A percentile compares a stretch with the other conserved stretches of the same genome.
These are phyloP conservation scores for Trametes sp. DNA, from an alignment of 1,284 basidiomycete species.

Conservation along the genomic window DNA sequence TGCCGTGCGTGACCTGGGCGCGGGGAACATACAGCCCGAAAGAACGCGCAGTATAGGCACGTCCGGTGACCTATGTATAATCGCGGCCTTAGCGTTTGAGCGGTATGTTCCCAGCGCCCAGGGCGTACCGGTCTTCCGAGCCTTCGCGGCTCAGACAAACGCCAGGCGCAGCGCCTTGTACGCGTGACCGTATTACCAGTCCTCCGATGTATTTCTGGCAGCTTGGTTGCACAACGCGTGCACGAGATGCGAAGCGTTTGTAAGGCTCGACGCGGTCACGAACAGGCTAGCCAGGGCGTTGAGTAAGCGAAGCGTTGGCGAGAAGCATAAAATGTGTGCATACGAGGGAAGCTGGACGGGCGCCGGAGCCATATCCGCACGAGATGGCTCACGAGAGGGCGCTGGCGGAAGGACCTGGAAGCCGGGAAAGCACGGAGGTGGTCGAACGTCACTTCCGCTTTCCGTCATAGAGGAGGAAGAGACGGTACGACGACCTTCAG, in stretches of 20 bases:
- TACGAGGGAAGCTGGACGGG: background rate
- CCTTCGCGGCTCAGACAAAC: constrained; percentile 10
- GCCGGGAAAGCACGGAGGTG: constrained; percentile 1
- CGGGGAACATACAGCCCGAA: background rate
- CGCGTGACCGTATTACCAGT: constrained; percentile 23
- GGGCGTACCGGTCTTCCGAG: constrained; percentile 19
- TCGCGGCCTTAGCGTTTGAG: constrained; percentile 13
- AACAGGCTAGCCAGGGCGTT: background rate
- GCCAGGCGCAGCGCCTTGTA: background rate
- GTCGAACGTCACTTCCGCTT: background rate
- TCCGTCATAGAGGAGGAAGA: background rate
- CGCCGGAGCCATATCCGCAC: background rate
- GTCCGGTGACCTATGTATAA: constrained; percentile 7
- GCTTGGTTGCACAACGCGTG: background rate
- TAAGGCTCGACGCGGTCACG: constrained; percentile 8
- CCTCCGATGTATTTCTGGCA: background rate
- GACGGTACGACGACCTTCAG: too few species aligned
- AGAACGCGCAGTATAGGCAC: background rate
- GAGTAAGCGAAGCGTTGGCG: background rate
- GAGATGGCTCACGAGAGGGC: background rate
- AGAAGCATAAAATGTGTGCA: background rate
- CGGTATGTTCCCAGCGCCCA: constrained; percentile 18
- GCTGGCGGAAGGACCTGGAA: background rate
- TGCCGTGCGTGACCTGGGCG: constrained; percentile 18
- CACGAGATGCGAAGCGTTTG: constrained; percentile 3